A percentile compares a stretch with the other conserved stretches of the same genome.
These are phyloP conservation scores for Cinnamomum micranthum DNA, from an alignment of 164 flowering plant genomes.

Conservation along the genomic window DNA sequence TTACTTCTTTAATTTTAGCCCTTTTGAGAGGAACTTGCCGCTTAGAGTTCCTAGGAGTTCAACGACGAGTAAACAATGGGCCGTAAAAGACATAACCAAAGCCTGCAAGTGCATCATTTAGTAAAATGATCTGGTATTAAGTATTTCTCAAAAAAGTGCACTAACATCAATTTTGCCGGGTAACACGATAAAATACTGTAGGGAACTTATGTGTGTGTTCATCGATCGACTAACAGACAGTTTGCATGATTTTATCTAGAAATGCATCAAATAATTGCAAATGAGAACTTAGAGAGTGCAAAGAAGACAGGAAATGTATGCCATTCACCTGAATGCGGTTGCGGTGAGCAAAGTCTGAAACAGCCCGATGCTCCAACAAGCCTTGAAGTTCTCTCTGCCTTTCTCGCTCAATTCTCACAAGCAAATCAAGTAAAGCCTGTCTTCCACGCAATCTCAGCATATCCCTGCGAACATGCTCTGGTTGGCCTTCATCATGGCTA, in stretches of 20 bases:
- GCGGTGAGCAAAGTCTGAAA: conserved; percentile 78
- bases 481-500: conserved; percentile 40
- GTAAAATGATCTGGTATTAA: too few relatives aligned
- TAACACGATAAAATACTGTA: too few relatives aligned
- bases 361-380: conserved; percentile 58
- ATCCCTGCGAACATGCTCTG: conserved; percentile 42
- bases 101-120: too few relatives aligned
- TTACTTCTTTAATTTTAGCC: too few relatives aligned
- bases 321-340: conserved; percentile 86
- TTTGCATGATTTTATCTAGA: background rate
- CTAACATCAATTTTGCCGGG: too few relatives aligned
- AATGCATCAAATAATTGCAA: background rate
- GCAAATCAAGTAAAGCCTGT: conserved; percentile 77
- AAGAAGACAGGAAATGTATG: background rate
- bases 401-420: conserved; percentile 63
- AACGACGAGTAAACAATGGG: too few relatives aligned
- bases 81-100: too few relatives aligned
- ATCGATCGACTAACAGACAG: background rate
- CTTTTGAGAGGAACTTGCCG: too few relatives aligned
- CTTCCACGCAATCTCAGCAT: conserved; percentile 76
- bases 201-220: background rate
- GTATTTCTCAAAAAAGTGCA: too few relatives aligned
- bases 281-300: background rate
- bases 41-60: too few relatives aligned
- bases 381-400: conserved; percentile 70